Conservation (phyloP, 139 green algal genomes). For the Volvox africanus region DNA sequence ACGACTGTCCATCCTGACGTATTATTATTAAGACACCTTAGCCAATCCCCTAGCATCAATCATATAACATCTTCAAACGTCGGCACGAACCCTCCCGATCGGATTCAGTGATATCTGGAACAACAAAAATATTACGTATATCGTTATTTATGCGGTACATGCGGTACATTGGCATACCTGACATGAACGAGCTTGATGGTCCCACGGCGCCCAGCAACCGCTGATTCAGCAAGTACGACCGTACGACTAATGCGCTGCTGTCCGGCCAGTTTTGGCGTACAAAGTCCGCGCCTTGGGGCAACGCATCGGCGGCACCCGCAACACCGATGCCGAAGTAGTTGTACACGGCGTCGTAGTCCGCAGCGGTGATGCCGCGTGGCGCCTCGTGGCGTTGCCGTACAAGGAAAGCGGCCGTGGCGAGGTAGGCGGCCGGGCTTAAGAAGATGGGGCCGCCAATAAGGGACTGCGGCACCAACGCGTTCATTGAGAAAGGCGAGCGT, state of each 20-base stretch:
- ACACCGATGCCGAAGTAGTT: slow-evolving; percentile 13
- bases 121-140: too few species aligned
- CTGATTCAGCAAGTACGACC: slow-evolving; percentile 2
- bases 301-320: not conserved
- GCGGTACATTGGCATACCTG: not conserved
- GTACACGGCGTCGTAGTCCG: not conserved
- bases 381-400: too few species aligned
- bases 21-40: too few species aligned
- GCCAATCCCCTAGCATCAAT: too few species aligned
- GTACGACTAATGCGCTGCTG: not conserved
- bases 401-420: not conserved
- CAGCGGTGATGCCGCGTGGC: not conserved
- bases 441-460: too few species aligned
- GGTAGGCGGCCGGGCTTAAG: not conserved
- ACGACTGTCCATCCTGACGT: not conserved
- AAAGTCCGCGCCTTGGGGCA: slow-evolving; percentile 15
- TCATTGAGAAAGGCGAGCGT: not conserved
- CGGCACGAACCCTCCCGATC: too few species aligned
- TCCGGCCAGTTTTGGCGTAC: slow-evolving; percentile 17
- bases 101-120: too few species aligned
- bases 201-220: not conserved
- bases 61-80: too few species aligned
- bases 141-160: too few species aligned
- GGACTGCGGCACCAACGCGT: not conserved
- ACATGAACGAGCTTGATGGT: slow-evolving; percentile 1